phyloP scores from a whole-genome alignment of 2,329 filamentous ascomycete genomes.

The Aspergillus nomiae region DNA sequence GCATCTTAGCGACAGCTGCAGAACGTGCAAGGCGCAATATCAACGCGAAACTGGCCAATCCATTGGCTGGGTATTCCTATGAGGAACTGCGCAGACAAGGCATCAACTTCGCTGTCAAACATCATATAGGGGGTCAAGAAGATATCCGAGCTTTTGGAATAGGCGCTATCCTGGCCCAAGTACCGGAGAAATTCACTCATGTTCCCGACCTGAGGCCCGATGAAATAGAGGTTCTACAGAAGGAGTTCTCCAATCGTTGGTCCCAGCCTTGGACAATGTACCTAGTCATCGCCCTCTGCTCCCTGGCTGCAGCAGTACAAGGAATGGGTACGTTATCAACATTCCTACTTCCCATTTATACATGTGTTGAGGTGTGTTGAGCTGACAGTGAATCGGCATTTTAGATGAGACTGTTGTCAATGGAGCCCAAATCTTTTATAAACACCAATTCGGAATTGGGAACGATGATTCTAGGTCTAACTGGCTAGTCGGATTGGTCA shows the following conservation, averaged over 20 bases:
- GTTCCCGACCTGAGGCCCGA: slow-evolving; percentile 58
- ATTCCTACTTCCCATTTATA: neutral
- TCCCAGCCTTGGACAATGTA: slow-evolving; percentile 67
- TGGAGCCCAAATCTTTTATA: slow-evolving; percentile 68
- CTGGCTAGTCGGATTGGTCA: slow-evolving; percentile 54
- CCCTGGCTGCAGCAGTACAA: slow-evolving; percentile 69
- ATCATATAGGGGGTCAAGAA: slow-evolving; percentile 57
- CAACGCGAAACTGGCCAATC: slow-evolving; percentile 57
- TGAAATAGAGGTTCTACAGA: slow-evolving; percentile 60
- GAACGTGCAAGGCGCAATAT: slow-evolving; percentile 44
- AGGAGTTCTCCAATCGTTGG: slow-evolving; percentile 69
- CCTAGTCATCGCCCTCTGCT: slow-evolving; percentile 66
- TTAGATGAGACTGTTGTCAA: slow-evolving; percentile 70
- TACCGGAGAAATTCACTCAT: slow-evolving; percentile 53
- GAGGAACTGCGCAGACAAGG: slow-evolving; percentile 59
- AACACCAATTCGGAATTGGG: slow-evolving; percentile 61
- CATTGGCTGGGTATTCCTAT: slow-evolving; percentile 51
- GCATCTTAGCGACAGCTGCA: slow-evolving; percentile 34
- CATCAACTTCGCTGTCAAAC: slow-evolving; percentile 58
- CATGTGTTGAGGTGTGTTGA: neutral
- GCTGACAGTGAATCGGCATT: neutral
- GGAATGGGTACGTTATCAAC: slow-evolving; percentile 45
- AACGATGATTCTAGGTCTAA: slow-evolving; percentile 41
- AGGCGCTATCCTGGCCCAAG: slow-evolving; percentile 61
- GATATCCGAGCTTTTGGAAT: slow-evolving; percentile 62